phyloP scores from a whole-genome alignment of 2,329 filamentous ascomycete genomes.

The Akanthomyces uredinophilus region DNA sequence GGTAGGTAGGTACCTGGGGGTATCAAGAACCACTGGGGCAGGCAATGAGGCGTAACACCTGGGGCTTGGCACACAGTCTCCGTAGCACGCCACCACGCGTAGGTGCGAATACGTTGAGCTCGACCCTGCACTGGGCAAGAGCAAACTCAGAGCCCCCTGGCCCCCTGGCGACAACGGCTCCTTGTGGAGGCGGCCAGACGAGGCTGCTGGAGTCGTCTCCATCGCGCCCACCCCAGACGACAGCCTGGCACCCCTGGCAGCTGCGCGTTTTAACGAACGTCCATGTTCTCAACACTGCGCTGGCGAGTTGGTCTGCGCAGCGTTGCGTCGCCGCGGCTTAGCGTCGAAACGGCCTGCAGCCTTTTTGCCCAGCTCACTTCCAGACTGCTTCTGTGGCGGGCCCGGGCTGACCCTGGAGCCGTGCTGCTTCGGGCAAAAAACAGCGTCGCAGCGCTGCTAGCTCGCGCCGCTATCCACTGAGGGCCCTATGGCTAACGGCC shows the following conservation, averaged over 20 bases:
- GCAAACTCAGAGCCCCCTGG: not conserved
- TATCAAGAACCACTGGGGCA: not conserved
- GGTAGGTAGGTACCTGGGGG: too few relatives aligned
- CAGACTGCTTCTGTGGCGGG: not conserved
- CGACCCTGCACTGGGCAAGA: not conserved
- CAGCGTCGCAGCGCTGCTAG: not conserved
- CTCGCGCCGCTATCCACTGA: not conserved
- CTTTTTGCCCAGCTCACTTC: not conserved
- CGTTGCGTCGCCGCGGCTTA: not conserved
- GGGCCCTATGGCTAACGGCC: not conserved
- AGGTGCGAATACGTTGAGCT: not conserved
- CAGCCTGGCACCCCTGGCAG: not conserved
- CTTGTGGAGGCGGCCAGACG: slow-evolving; percentile 4
- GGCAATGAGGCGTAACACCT: not conserved
- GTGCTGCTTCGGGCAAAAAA: not conserved
- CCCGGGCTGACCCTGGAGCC: not conserved
- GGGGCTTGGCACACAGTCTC: not conserved
- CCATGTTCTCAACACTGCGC: not conserved
- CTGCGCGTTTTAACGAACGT: too few relatives aligned
- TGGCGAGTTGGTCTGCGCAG: not conserved
- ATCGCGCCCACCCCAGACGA: slow-evolving; percentile 1
- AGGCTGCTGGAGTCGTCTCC: slow-evolving; percentile 4
- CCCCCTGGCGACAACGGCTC: not conserved
- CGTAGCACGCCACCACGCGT: too few relatives aligned
- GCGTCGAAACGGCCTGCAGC: not conserved